A percentile compares a stretch with the other conserved stretches of the same genome.
Conservation (phyloP, 306 rosid species). For the Fragaria ananassa region DNA sequence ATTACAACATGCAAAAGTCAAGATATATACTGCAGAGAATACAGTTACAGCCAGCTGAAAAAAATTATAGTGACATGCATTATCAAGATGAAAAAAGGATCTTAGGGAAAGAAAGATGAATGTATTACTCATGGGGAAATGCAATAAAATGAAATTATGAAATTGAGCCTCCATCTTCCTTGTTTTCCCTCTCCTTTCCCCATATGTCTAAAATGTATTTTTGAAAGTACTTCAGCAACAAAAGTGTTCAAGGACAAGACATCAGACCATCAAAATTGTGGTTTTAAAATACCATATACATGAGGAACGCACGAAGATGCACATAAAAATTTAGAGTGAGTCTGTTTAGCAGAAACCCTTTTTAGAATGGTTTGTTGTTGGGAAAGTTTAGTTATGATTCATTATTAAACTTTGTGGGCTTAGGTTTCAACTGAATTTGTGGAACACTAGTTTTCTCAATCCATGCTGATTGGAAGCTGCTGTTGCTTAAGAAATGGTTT, state of each 20-base stretch:
- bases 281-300: background rate
- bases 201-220: background rate
- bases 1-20: background rate
- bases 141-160: background rate
- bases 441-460: background rate
- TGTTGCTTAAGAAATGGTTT: background rate
- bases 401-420: background rate
- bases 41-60: background rate
- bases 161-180: background rate
- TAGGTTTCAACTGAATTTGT: background rate
- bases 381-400: background rate
- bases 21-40: background rate
- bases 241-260: background rate
- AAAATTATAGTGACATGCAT: background rate
- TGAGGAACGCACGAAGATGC: background rate
- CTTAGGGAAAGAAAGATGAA: background rate
- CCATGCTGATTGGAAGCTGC: background rate
- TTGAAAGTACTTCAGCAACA: background rate
- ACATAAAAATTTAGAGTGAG: background rate
- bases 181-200: background rate
- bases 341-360: background rate
- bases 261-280: conserved; percentile 1
- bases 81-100: background rate
- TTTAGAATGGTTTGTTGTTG: background rate
- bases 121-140: background rate